Evolutionary conservation across 2,329 filamentous ascomycete species (phyloP), one percentile per base, ranked within the genome.

Genomic region (Chaetomiaceae sp.): DNA sequence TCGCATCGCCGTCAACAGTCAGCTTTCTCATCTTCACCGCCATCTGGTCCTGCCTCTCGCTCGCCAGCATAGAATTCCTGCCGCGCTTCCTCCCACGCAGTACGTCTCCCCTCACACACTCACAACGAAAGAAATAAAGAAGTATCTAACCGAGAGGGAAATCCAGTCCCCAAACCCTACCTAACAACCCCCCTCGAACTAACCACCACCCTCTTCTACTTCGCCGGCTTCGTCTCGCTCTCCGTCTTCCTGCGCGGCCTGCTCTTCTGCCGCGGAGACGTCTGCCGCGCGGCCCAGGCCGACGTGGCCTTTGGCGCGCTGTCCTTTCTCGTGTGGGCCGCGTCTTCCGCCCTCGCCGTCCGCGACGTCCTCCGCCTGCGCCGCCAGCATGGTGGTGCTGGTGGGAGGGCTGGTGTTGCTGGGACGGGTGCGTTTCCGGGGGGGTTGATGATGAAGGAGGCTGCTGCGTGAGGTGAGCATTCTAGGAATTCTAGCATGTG

Each of bases 121-220:
- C n/a, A n/a, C n/a, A n/a, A n/a, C n/a, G n/a, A n/a, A n/a, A n/a
- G n/a, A n/a, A n/a, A n/a, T n/a, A n/a, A n/a, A n/a, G n/a, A n/a
- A n/a, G n/a, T n/a, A n/a, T n/a, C n/a, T n/a, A n/a, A n/a, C n/a
- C n/a, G n/a, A n/a, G n/a, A n/a, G n/a, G n/a, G n/a, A n/a, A n/a
- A n/a, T n/a, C n/a, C 47, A 74, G 69, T 69, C 34, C 72, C 73
- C 30, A 72, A 79, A 62, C 73, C 77, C 25, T 75, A 73, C 56
- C 70, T 67, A 10, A 68, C 72, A 37, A 62, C 83, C 30, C 69
- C 65, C 21, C 56, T 82, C 53, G 79, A 83, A 58, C 60, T 73
- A 37, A 58, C 91, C 21, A 93, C 88, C 14, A 83, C 85, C 70
- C 74, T 95, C 50, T 95, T 95, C 74, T 96, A 89, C 89, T 92